Evolutionary conservation across 768 basidiomycete species (phyloP), one percentile per base, ranked within the genome.

Genomic region (Boletus sp.): DNA sequence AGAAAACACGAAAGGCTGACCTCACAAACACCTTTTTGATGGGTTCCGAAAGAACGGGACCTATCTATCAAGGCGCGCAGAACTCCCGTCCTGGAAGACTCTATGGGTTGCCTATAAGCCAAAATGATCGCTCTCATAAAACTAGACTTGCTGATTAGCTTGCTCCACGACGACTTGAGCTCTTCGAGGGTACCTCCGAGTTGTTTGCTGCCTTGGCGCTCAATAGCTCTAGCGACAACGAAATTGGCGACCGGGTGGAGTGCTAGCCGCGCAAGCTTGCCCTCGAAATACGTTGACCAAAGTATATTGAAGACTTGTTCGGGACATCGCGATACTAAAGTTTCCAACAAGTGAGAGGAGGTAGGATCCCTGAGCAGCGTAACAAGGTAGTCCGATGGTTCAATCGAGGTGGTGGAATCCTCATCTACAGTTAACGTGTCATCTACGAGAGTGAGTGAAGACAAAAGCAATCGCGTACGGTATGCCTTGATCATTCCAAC

Each of bases 171-270:
- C 34, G 69, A 75, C 43, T 74, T 69, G 33, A 94, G 74, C 63
- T 93, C 90, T n/a, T 70, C 61, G 42, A 85, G 78, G 15, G 82
- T 76, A 6, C 72, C 75, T 1, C 69, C 67, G 33, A 98, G 66
- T 56, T 88, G 83, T 5, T 73, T 71, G 17, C 70, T 74, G n/a
- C 79, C 74, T 13, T 85, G 68, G 43, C 90, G 77, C 47, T 83
- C 82, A 27, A 95, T 59, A 1, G 87, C 89, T 67, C 84, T 87
- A 1, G 94, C 88, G 5, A 94, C 77, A 21, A 98, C 94, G 63
- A 93, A 99, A 66, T 98, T 99, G 13, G 91, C 93, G 2, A 95
- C 89, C 3, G 95, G 93, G 70, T 99, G 96, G 19, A 79, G 75
- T 17, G 88, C 85, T 29, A 97, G 75, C 53, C 87, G 81, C 4